Evolutionary conservation across 306 rosid species (phyloP).

Genomic region (Calophaca sinica): DNA sequence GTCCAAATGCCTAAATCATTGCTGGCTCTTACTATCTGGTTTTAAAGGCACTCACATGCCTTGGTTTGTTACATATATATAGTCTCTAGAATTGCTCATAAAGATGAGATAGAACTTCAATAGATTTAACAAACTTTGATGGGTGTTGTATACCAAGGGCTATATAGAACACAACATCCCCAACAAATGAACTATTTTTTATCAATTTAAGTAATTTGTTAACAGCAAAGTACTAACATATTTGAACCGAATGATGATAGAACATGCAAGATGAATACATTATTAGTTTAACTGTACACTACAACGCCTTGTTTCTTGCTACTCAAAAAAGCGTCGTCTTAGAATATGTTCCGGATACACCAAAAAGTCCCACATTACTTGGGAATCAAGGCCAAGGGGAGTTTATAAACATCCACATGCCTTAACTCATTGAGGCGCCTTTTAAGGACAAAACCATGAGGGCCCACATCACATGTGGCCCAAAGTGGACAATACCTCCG

Average conservation of each 20-base stretch:
- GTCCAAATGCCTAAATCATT: constrained; percentile 41
- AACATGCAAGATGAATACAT: constrained; percentile 2
- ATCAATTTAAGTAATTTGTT: constrained; percentile 22
- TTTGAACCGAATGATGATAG: not conserved
- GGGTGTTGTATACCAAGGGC: not conserved
- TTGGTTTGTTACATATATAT: constrained; percentile 16
- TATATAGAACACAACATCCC: not conserved
- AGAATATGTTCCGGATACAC: too few relatives aligned
- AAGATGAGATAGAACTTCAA: not conserved
- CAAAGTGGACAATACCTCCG: too few relatives aligned
- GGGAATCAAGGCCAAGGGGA: too few relatives aligned
- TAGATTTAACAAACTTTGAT: constrained; percentile 16
- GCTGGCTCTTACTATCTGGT: constrained; percentile 44
- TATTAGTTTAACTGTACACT: too few relatives aligned
- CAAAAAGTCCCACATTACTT: too few relatives aligned
- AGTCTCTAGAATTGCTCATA: not conserved
- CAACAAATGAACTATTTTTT: constrained; percentile 19
- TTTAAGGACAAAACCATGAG: too few relatives aligned
- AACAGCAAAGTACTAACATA: not conserved
- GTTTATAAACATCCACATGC: too few relatives aligned
- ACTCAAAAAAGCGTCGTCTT: too few relatives aligned
- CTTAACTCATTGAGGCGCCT: too few relatives aligned
- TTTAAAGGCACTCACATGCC: constrained; percentile 50
- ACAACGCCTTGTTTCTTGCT: too few relatives aligned
- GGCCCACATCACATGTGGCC: too few relatives aligned